Conservation (phyloP, 257 asterid species). For the Voacanga thouarsii region DNA sequence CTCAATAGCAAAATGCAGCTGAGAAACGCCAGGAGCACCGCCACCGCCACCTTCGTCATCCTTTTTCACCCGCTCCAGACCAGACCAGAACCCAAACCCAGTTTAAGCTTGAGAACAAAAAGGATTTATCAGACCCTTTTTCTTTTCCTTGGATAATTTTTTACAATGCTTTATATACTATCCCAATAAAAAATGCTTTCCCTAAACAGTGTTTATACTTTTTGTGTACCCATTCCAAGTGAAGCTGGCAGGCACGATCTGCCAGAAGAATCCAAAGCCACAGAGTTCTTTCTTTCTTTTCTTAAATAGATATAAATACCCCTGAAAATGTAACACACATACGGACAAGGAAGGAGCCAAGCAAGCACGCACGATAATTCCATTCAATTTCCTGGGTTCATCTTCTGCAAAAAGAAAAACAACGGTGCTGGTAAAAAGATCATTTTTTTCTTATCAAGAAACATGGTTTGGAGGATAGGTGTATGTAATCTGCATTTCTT, state of each 20-base stretch:
- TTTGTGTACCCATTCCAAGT: constrained; percentile 39
- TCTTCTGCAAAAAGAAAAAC: background rate
- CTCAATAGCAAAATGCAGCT: constrained; percentile 32
- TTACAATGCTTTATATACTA: background rate
- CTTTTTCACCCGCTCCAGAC: constrained; percentile 11
- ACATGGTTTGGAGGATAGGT: background rate
- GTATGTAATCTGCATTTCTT: background rate
- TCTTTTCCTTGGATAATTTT: background rate
- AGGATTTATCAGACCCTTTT: constrained; percentile 33
- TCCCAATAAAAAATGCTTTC: constrained; percentile 24
- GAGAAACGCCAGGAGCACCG: constrained; percentile 31
- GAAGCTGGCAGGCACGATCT: constrained; percentile 99
- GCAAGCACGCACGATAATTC: background rate
- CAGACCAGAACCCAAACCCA: constrained; percentile 20
- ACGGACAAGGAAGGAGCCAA: background rate
- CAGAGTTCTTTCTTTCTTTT: constrained; percentile 41
- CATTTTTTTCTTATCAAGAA: too few relatives aligned
- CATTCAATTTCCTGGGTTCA: background rate
- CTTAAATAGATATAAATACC: background rate
- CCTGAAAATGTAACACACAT: background rate
- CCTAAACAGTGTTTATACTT: constrained; percentile 31
- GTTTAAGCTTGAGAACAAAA: constrained; percentile 29
- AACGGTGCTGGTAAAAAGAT: background rate
- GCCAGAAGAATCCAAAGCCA: constrained; percentile 85
- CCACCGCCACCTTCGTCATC: constrained; percentile 39